A percentile compares a stretch with the other conserved stretches of the same genome.
These are phyloP conservation scores for Talaromyces sp. DNA, from an alignment of 2,329 filamentous ascomycete genomes.

Conservation along the genomic window DNA sequence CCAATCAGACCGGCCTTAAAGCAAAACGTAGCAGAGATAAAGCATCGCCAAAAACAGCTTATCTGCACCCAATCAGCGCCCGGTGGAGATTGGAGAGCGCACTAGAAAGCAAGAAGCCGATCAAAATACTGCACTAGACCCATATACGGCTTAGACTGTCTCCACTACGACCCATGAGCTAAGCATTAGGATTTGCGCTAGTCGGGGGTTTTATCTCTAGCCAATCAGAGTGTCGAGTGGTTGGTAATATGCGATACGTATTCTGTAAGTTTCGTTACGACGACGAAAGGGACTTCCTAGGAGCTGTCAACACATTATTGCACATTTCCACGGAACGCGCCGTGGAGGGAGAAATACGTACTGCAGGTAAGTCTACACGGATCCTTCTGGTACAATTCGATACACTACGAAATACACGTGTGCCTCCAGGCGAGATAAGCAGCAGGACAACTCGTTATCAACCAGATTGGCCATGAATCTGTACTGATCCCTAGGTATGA, in stretches of 20 bases:
- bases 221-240: slow-evolving; percentile 20
- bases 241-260: slow-evolving; percentile 1
- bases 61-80: slow-evolving; percentile 15
- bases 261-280: background rate
- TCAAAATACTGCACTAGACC: background rate
- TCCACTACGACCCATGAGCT: background rate
- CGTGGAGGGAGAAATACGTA: background rate
- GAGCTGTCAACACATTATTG: background rate
- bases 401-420: background rate
- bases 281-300: background rate
- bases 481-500: background rate
- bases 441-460: background rate
- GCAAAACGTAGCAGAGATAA: background rate
- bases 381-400: background rate
- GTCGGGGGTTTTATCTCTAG: slow-evolving; percentile 25
- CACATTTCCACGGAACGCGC: background rate
- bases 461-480: background rate
- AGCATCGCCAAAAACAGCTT: background rate
- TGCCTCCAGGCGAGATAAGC: background rate
- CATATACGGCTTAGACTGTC: background rate
- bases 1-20: background rate
- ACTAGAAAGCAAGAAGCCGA: background rate
- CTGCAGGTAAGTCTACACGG: no score
- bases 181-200: slow-evolving; percentile 9
- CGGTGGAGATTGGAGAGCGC: background rate